A percentile compares a stretch with the other conserved stretches of the same genome.
phyloP scores from a whole-genome alignment of 345 rosid species.

The Eucalyptus urophylla region DNA sequence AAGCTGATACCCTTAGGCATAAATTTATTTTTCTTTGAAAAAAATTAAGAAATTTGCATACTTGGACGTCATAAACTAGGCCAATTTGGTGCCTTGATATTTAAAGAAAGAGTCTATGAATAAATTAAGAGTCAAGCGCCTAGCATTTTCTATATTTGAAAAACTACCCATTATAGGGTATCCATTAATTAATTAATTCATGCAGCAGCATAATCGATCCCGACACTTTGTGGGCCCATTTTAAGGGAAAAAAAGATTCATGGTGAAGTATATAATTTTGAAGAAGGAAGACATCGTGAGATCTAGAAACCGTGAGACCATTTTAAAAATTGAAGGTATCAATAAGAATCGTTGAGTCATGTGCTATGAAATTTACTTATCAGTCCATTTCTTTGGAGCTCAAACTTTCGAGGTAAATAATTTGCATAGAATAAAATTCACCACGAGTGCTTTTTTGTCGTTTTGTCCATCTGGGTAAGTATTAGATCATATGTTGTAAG shows the following conservation, averaged over 20 bases:
- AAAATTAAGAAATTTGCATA: not conserved
- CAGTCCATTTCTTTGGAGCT: not conserved
- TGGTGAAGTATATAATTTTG: not conserved
- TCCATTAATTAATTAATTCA: not conserved
- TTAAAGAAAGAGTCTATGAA: not conserved
- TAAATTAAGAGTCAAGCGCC: not conserved
- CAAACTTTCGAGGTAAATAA: not conserved
- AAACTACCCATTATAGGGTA: not conserved
- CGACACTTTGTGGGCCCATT: not conserved
- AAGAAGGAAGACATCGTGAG: not conserved
- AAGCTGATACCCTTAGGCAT: not conserved
- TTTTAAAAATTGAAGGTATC: not conserved
- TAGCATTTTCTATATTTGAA: not conserved
- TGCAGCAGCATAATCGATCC: not conserved
- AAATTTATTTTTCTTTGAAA: not conserved
- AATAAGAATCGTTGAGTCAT: not conserved
- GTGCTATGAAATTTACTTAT: not conserved
- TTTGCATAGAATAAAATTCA: not conserved
- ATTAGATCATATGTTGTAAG: not conserved
- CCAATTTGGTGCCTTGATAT: not conserved
- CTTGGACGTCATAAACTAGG: not conserved
- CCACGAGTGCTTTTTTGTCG: not conserved
- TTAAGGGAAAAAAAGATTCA: not conserved
- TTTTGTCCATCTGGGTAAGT: not conserved
- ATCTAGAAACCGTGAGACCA: not conserved